A percentile compares a stretch with the other conserved stretches of the same genome.
phyloP scores from a whole-genome alignment of 495 filamentous ascomycete species.

The Penicillium cataractarum region DNA sequence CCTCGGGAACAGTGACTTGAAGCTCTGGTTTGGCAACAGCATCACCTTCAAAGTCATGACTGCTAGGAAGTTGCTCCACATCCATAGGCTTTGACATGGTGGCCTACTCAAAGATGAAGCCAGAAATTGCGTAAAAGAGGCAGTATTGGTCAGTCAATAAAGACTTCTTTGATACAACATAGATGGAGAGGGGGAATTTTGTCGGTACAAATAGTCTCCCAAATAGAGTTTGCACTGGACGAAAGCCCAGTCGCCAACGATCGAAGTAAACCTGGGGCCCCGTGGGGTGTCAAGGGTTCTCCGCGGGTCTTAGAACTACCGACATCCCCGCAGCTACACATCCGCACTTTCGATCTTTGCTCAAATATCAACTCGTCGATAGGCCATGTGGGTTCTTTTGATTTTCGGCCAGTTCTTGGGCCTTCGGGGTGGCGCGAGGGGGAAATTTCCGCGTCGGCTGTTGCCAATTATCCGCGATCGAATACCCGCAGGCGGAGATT shows the following conservation, averaged over 20 bases:
- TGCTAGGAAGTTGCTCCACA: constrained; percentile 5
- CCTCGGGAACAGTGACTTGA: constrained; percentile 6
- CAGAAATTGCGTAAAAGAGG: background rate
- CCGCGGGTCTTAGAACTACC: background rate
- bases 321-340: background rate
- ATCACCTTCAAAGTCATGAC: constrained; percentile 11
- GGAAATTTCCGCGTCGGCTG: constrained; percentile 13
- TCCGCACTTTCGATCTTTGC: background rate
- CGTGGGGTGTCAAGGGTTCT: constrained; percentile 1
- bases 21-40: background rate
- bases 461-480: constrained; percentile 18
- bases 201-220: background rate
- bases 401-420: background rate
- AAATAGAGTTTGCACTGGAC: background rate
- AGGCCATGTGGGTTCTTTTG: background rate
- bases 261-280: background rate
- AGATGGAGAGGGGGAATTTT: background rate
- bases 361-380: background rate
- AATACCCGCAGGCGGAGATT: constrained; percentile 8
- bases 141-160: background rate
- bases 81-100: constrained; percentile 8
- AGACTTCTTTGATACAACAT: background rate
- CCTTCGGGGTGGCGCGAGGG: constrained; percentile 2
- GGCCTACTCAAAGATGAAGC: background rate
- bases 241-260: background rate